Conservation (phyloP, 768 basidiomycete genomes). For the Phanerodontia chrysosporium region DNA sequence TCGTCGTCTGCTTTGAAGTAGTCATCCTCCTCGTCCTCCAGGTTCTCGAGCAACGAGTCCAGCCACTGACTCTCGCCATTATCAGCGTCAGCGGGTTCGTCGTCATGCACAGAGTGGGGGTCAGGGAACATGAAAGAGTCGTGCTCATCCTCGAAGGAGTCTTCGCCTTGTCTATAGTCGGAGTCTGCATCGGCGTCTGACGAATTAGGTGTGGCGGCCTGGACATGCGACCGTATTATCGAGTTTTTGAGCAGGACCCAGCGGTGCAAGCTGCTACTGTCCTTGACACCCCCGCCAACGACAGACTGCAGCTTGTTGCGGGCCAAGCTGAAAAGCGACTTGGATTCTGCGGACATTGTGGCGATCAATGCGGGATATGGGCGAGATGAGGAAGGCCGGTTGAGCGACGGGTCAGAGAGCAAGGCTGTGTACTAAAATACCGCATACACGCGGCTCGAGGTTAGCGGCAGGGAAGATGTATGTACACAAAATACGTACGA, state of each 20-base stretch:
- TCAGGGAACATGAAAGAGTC: constrained; percentile 83
- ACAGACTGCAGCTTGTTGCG: constrained; percentile 71
- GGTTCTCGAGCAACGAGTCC: constrained; percentile 71
- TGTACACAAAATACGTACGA: constrained; percentile 8
- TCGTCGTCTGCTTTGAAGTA: constrained; percentile 33
- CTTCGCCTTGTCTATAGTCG: constrained; percentile 38
- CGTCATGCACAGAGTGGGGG: constrained; percentile 50
- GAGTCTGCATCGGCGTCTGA: constrained; percentile 27
- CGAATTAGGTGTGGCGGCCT: constrained; percentile 24
- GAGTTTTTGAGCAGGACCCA: constrained; percentile 90
- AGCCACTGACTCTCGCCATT: constrained; percentile 78
- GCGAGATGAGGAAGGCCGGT: constrained; percentile 23
- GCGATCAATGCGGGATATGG: constrained; percentile 42
- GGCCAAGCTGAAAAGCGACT: constrained; percentile 58
- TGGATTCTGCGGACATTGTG: constrained; percentile 44
- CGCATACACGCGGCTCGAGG: constrained; percentile 2
- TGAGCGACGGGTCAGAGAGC: constrained; percentile 22
- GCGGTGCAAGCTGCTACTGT: constrained; percentile 74
- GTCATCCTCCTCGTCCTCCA: constrained; percentile 70
- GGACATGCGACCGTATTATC: constrained; percentile 50
- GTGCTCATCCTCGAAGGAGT: constrained; percentile 46
- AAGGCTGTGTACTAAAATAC: constrained; percentile 19
- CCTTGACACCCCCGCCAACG: constrained; percentile 47
- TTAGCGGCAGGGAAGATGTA: not conserved
- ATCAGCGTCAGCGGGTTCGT: constrained; percentile 32